Evolutionary conservation across 345 rosid species (phyloP).

Genomic region (Aquilaria sinensis): DNA sequence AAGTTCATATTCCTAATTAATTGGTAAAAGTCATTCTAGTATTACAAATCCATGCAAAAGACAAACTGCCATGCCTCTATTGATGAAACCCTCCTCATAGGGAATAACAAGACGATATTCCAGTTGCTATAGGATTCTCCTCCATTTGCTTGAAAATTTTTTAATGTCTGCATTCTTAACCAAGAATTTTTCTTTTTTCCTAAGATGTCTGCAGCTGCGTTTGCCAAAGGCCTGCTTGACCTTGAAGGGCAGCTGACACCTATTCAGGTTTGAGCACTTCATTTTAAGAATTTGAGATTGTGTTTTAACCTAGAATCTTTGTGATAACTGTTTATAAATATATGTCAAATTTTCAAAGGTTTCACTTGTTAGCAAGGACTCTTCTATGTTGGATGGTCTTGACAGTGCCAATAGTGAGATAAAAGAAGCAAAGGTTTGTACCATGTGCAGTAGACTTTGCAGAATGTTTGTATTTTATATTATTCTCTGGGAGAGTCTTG

Average conservation of each 20-base stretch:
- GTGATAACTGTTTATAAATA: background rate
- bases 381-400: slow-evolving; percentile 97
- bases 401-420: slow-evolving; percentile 86
- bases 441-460: slow-evolving; percentile 3
- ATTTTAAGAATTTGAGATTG: slow-evolving; percentile 8
- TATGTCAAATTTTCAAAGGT: slow-evolving; percentile 41
- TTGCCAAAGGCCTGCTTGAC: slow-evolving; percentile 97
- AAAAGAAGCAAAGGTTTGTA: slow-evolving; percentile 81
- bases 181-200: no score
- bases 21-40: no score
- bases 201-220: slow-evolving; percentile 97
- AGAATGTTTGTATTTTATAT: background rate
- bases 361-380: slow-evolving; percentile 95
- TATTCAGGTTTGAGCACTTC: slow-evolving; percentile 54
- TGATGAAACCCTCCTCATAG: no score
- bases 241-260: slow-evolving; percentile 94
- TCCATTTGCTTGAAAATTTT: no score
- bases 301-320: slow-evolving; percentile 3
- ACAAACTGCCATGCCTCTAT: no score
- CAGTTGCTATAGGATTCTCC: no score
- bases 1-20: no score
- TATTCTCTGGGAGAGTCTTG: no score
- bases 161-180: no score
- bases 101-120: no score
- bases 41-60: no score